Percentiles rank a stretch among this genome's conserved stretches.
phyloP scores from a whole-genome alignment of 2,329 filamentous ascomycete species.

The Fusarium denticulatum region DNA sequence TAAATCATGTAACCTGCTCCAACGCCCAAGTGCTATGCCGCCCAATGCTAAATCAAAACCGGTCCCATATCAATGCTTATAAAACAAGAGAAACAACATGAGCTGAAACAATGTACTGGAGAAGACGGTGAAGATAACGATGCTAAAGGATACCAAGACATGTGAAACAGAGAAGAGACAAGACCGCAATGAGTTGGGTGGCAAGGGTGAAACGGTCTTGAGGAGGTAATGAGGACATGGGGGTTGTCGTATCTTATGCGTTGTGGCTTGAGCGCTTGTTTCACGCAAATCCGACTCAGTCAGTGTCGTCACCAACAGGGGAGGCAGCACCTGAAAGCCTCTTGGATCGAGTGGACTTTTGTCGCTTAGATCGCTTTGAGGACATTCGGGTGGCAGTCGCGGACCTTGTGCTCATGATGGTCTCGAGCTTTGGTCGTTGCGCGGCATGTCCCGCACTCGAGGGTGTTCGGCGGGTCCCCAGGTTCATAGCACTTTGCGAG shows the following conservation, averaged over 20 bases:
- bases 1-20: slow-evolving; percentile 34
- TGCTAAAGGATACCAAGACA: slow-evolving; percentile 8
- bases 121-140: slow-evolving; percentile 16
- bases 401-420: slow-evolving; percentile 56
- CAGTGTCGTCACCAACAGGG: slow-evolving; percentile 52
- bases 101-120: slow-evolving; percentile 27
- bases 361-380: slow-evolving; percentile 45
- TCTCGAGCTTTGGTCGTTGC: slow-evolving; percentile 57
- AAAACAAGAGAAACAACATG: slow-evolving; percentile 24
- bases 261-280: slow-evolving; percentile 21
- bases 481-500: slow-evolving; percentile 37
- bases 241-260: slow-evolving; percentile 13
- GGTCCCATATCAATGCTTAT: slow-evolving; percentile 40
- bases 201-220: slow-evolving; percentile 17
- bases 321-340: slow-evolving; percentile 47
- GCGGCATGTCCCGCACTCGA: slow-evolving; percentile 48
- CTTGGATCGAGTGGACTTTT: slow-evolving; percentile 45
- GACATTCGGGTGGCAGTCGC: slow-evolving; percentile 42
- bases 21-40: slow-evolving; percentile 41
- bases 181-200: slow-evolving; percentile 5
- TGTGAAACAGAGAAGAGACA: slow-evolving; percentile 14
- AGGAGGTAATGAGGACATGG: slow-evolving; percentile 15
- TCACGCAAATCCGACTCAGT: slow-evolving; percentile 37
- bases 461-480: slow-evolving; percentile 37
- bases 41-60: slow-evolving; percentile 35